Base-by-base conservation (phyloP, 2,329 filamentous ascomycete genomes). In the Aspergillus sp. region DNA sequence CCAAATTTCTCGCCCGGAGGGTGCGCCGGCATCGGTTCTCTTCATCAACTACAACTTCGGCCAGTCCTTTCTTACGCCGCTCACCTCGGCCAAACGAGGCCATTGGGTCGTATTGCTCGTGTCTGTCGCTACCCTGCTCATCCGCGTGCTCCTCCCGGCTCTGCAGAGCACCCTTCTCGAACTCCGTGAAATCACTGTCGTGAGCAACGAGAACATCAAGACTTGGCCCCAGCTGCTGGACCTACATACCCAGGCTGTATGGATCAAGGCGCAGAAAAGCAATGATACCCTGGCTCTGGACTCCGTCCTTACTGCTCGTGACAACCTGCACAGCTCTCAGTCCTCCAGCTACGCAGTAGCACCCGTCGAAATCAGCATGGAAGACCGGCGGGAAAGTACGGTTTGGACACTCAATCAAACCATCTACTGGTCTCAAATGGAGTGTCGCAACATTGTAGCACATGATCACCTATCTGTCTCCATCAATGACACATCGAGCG, bases 31-130 rank as follows among this genome's bases (percentile, higher is more conserved):
- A 23, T 66, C 64, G 1, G 68, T 73, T 5, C 62, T 75, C 3
- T 75, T 75, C 49, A 74, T 72, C 66, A 75, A 75, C 52, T 75
- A 75, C 54, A 75, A 73, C 44, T 75, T 74, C 36, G 72, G 72
- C n/a, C 72, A 75, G 54, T 73, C 70, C 2, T 66, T 75, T 42
- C 64, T 75, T 21, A 74, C 72, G 2, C 72, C 72, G 7, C 69
- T 75, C 21, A 66, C 68, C 19, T 71, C 72, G 2, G 68, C 67
- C 15, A 70, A 67, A n/a, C 68, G 71, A 32, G 66, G 62, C 13
- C 72, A 75, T 36, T 75, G 72, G 72, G 49, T 72, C 10, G 73
- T 74, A 1, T 51, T 75, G 0, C 64, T 68, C 60, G 69, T 75
- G n/a, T 73, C 71, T 2, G 30, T 74, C 25, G 47, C 73, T n/a